A percentile compares a stretch with the other conserved stretches of the same genome.
Evolutionary conservation across 2,329 filamentous ascomycete genomes (phyloP).

Genomic region (Allantophomopsis cytisporea): DNA sequence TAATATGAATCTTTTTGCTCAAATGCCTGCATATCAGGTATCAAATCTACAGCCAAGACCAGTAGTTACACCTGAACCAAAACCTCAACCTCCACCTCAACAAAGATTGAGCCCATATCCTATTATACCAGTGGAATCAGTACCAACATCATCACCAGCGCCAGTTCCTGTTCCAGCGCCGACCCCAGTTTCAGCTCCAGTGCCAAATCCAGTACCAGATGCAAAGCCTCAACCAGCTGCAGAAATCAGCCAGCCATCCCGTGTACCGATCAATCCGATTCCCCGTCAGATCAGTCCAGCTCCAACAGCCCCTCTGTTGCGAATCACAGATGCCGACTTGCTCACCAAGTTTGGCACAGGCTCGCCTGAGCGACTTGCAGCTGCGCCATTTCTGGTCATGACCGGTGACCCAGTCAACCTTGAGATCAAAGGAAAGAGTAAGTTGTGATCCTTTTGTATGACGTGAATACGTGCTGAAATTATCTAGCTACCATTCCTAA

Average conservation of each 20-base stretch:
- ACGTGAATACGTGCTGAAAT: background rate
- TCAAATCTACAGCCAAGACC: too few species aligned
- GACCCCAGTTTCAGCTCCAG: background rate
- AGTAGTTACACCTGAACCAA: too few species aligned
- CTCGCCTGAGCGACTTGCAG: background rate
- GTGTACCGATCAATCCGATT: too few species aligned
- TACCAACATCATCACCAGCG: conserved; percentile 3
- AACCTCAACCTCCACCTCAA: too few species aligned
- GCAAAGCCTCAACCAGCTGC: too few species aligned
- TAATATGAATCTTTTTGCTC: too few species aligned
- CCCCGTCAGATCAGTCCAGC: too few species aligned
- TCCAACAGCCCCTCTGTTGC: background rate
- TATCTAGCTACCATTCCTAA: background rate
- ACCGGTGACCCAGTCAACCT: background rate
- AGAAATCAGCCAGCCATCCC: too few species aligned
- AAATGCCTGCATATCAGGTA: too few species aligned
- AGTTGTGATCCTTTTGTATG: too few species aligned
- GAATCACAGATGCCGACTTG: conserved; percentile 10
- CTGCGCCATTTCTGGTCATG: background rate
- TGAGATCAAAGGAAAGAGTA: background rate
- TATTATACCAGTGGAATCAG: background rate
- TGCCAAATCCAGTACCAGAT: too few species aligned
- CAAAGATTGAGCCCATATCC: too few species aligned
- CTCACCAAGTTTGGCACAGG: conserved; percentile 1
- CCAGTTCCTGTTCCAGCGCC: background rate